A percentile compares a stretch with the other conserved stretches of the same genome.
phyloP scores from a whole-genome alignment of 176 grass and related monocot genomes.

The Lolium rigidum region DNA sequence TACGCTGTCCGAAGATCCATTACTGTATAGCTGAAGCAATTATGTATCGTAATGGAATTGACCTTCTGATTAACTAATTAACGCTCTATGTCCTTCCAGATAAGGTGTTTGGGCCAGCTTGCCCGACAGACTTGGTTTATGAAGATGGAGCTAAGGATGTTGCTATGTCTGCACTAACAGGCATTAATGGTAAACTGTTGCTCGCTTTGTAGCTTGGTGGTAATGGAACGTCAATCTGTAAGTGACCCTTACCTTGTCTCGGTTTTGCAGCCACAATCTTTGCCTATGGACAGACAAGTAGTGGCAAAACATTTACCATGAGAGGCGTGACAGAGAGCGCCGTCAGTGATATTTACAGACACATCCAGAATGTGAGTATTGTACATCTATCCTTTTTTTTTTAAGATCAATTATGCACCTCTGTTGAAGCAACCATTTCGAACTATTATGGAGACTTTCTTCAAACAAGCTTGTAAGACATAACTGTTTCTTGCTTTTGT shows the following conservation, averaged over 20 bases:
- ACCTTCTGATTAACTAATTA: neutral
- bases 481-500: constrained; percentile 25
- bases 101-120: constrained; percentile 55
- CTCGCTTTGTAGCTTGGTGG: neutral
- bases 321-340: constrained; percentile 82
- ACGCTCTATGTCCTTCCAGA: constrained; percentile 38
- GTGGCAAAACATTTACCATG: constrained; percentile 98
- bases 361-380: constrained; percentile 56
- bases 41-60: constrained; percentile 3
- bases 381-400: neutral
- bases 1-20: constrained; percentile 43
- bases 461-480: constrained; percentile 8
- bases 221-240: constrained; percentile 5
- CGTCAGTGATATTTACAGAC: constrained; percentile 73
- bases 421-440: constrained; percentile 16
- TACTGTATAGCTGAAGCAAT: neutral
- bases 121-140: constrained; percentile 69
- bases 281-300: constrained; percentile 97
- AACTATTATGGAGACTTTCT: neutral
- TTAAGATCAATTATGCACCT: constrained; percentile 29
- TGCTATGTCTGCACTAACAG: constrained; percentile 63
- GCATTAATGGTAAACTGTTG: constrained; percentile 55
- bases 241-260: neutral
- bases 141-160: constrained; percentile 89
- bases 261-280: constrained; percentile 64